Evolutionary conservation across 352 stramenopile species (phyloP).

Genomic region (Halophytophthora polymorphica): DNA sequence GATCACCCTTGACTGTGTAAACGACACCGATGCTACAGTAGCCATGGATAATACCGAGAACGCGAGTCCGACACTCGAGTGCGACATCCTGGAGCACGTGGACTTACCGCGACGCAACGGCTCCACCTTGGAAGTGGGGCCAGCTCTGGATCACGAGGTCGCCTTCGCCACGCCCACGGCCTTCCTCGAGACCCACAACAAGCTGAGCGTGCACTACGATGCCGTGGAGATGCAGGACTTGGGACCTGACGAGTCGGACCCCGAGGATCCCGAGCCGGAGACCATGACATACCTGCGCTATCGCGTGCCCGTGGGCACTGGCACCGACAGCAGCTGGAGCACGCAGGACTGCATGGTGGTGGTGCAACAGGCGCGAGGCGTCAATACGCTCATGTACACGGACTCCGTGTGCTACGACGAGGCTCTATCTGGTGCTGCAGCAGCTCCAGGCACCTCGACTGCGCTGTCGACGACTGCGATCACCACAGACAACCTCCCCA

Average conservation of each 20-base stretch:
- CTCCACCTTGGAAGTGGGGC: constrained; percentile 24
- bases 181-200: constrained; percentile 34
- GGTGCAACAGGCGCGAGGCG: constrained; percentile 33
- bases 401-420: constrained; percentile 52
- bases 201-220: constrained; percentile 44
- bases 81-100: constrained; percentile 56
- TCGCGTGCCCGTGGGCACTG: constrained; percentile 27
- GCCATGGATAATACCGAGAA: constrained; percentile 3
- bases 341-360: constrained; percentile 53
- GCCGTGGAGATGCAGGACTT: constrained; percentile 52
- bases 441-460: constrained; percentile 9
- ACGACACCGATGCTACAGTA: constrained; percentile 20
- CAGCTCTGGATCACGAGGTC: constrained; percentile 48
- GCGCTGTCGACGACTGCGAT: constrained; percentile 27
- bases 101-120: constrained; percentile 52
- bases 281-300: constrained; percentile 57
- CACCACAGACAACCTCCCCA: constrained; percentile 33
- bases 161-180: constrained; percentile 28
- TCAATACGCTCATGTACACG: constrained; percentile 55
- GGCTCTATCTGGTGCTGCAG: not conserved
- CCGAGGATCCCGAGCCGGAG: constrained; percentile 16
- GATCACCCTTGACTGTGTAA: constrained; percentile 60
- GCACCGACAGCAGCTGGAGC: constrained; percentile 9
- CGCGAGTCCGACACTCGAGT: constrained; percentile 18
- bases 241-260: not conserved